A percentile compares a stretch with the other conserved stretches of the same genome.
phyloP scores from a whole-genome alignment of 495 filamentous ascomycete genomes.

The Annulohypoxylon bovei region DNA sequence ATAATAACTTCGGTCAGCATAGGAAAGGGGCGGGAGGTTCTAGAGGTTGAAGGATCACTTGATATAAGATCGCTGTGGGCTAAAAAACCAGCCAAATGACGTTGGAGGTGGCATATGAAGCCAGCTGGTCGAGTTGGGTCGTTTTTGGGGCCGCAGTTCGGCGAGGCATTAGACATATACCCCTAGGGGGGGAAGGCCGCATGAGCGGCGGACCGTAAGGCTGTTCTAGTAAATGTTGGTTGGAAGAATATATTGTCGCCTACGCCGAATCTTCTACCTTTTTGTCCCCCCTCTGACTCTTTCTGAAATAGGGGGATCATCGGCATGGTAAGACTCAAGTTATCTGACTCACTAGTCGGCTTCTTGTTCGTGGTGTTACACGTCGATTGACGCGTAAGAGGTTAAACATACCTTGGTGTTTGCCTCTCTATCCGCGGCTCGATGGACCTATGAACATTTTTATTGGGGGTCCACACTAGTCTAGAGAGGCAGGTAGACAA shows the following conservation, averaged over 20 bases:
- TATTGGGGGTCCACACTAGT: conserved; percentile 4
- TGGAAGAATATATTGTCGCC: conserved; percentile 9
- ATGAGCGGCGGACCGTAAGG: conserved; percentile 35
- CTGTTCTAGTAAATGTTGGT: conserved; percentile 35
- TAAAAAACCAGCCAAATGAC: conserved; percentile 14
- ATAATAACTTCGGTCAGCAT: not conserved
- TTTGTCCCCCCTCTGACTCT: not conserved
- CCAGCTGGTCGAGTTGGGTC: conserved; percentile 16
- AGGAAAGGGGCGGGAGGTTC: not conserved
- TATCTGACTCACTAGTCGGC: conserved; percentile 8
- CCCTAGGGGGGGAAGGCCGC: conserved; percentile 27
- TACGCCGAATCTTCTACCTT: conserved; percentile 13
- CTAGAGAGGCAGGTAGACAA: conserved; percentile 9
- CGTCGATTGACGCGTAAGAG: conserved; percentile 4
- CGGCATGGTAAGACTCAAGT: not conserved
- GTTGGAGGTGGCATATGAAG: conserved; percentile 27
- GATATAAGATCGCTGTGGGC: conserved; percentile 24
- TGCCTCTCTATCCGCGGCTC: not conserved
- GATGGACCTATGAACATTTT: not conserved
- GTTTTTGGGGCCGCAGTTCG: conserved; percentile 29
- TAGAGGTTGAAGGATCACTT: conserved; percentile 31
- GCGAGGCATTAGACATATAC: conserved; percentile 24
- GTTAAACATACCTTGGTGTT: not conserved
- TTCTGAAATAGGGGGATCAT: conserved; percentile 17
- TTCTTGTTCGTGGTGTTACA: conserved; percentile 12